Conservation (phyloP, 768 basidiomycete species). For the Gyrodon lividus region DNA sequence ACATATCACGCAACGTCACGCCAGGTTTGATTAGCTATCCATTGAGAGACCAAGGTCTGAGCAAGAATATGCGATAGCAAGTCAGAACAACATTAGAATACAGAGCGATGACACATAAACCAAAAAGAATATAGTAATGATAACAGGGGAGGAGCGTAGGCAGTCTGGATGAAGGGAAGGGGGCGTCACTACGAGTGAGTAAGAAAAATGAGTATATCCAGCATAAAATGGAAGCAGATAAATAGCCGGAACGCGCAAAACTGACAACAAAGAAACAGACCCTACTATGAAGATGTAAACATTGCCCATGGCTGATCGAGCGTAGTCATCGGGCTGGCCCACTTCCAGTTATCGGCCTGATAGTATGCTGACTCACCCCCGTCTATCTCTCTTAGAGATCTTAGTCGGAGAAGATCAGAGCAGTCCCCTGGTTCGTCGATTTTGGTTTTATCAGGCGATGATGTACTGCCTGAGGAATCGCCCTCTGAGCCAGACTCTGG, state of each 20-base stretch:
- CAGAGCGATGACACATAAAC: constrained; percentile 47
- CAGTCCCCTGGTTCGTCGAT: constrained; percentile 46
- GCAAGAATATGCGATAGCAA: constrained; percentile 52
- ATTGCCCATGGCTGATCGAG: constrained; percentile 75
- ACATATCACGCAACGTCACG: constrained; percentile 3
- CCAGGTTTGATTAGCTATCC: constrained; percentile 23
- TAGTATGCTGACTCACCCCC: constrained; percentile 75
- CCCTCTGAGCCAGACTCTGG: constrained; percentile 72
- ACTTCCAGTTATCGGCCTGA: constrained; percentile 60
- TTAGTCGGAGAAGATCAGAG: constrained; percentile 54
- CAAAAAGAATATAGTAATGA: constrained; percentile 40
- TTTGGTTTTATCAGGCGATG: constrained; percentile 50
- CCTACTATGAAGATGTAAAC: constrained; percentile 37
- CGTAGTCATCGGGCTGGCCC: constrained; percentile 65
- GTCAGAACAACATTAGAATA: constrained; percentile 61
- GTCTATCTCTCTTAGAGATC: constrained; percentile 68
- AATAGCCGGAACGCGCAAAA: constrained; percentile 38
- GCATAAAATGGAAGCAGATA: constrained; percentile 40
- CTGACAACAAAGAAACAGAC: constrained; percentile 13
- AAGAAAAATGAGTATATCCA: constrained; percentile 39
- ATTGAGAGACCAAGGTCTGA: constrained; percentile 35
- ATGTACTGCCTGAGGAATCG: constrained; percentile 46
- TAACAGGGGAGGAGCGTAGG: constrained; percentile 30
- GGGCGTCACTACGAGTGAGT: constrained; percentile 27
- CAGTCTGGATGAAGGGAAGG: constrained; percentile 30